phyloP scores from a whole-genome alignment of 2,329 filamentous ascomycete species.

The Arthrocladium fulminans region DNA sequence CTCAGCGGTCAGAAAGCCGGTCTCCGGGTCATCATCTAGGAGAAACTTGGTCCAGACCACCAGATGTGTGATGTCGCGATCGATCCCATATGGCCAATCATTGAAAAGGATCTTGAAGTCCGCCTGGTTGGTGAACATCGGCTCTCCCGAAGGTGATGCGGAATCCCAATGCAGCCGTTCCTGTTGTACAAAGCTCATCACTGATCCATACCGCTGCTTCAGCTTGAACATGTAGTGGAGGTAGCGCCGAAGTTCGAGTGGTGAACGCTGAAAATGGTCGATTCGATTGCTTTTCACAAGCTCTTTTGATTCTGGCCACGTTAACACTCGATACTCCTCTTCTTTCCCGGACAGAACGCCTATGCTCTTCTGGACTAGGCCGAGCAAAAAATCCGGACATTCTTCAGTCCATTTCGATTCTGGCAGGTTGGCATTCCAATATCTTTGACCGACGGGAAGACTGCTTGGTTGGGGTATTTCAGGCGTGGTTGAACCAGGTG shows the following conservation, averaged over 20 bases:
- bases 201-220: slow-evolving; percentile 59
- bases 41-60: slow-evolving; percentile 91
- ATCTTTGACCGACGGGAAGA: slow-evolving; percentile 39
- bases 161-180: slow-evolving; percentile 61
- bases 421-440: slow-evolving; percentile 78
- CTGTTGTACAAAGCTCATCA: slow-evolving; percentile 66
- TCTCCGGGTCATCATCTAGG: slow-evolving; percentile 57
- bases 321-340: slow-evolving; percentile 50
- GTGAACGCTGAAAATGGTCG: slow-evolving; percentile 65
- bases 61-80: slow-evolving; percentile 67
- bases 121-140: slow-evolving; percentile 37
- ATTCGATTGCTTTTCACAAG: slow-evolving; percentile 61
- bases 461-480: slow-evolving; percentile 22
- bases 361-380: slow-evolving; percentile 58
- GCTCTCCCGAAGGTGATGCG: slow-evolving; percentile 30
- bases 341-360: slow-evolving; percentile 64
- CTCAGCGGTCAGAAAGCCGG: slow-evolving; percentile 58
- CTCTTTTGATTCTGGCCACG: slow-evolving; percentile 61
- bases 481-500: slow-evolving; percentile 12
- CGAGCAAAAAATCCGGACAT: slow-evolving; percentile 63
- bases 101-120: slow-evolving; percentile 66
- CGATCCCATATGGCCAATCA: slow-evolving; percentile 90
- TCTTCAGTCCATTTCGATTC: slow-evolving; percentile 49
- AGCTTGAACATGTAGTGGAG: slow-evolving; percentile 59
- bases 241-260: slow-evolving; percentile 71